Percentiles rank a stretch among this genome's conserved stretches.
phyloP scores from a whole-genome alignment of 345 rosid genomes.

The Hibiscus trionum region DNA sequence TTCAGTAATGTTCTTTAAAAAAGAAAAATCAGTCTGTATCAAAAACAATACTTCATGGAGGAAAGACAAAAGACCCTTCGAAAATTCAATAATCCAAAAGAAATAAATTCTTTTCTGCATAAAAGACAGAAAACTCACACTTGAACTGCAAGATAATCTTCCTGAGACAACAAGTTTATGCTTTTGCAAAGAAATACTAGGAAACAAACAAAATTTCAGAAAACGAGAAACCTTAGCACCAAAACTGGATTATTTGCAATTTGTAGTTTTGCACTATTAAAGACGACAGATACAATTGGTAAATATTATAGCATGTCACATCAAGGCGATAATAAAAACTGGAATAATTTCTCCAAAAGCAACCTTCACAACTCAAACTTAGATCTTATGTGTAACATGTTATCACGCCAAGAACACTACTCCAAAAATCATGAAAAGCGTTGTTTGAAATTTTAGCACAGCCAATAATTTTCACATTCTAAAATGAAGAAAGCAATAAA shows the following conservation, averaged over 20 bases:
- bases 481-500: background rate
- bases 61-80: background rate
- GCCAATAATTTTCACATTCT: background rate
- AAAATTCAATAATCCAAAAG: background rate
- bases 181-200: background rate
- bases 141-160: background rate
- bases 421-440: background rate
- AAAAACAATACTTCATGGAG: background rate
- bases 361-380: conserved; percentile 2
- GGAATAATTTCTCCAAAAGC: background rate
- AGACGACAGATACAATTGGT: background rate
- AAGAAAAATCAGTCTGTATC: background rate
- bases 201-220: background rate
- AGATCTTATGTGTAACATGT: background rate
- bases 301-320: background rate
- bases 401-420: background rate
- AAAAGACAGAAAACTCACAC: background rate
- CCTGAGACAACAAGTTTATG: background rate
- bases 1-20: background rate
- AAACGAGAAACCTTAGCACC: background rate
- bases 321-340: background rate
- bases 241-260: background rate
- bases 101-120: background rate
- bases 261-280: background rate
- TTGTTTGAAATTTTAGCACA: background rate